Evolutionary conservation across 257 asterid species (phyloP), one percentile per base, ranked within the genome.

Genomic region (Scutellaria minor): DNA sequence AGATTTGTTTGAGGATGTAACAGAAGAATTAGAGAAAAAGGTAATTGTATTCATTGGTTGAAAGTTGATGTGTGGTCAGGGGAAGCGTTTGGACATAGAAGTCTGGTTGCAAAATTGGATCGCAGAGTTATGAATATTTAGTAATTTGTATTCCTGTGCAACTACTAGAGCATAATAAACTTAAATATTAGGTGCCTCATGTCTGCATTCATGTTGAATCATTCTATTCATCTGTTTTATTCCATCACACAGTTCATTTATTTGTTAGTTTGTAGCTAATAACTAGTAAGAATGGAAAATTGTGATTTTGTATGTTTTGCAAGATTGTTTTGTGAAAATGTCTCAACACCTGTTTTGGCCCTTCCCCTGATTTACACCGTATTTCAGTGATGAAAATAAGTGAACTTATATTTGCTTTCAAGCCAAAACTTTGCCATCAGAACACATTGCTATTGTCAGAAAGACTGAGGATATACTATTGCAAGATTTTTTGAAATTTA

Each of bases 1-100:
- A 83, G 98, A 88, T 81, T 87, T 94, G 89, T 94, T 94, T 77
- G 98, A 91, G 83, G 97, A 92, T 72, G 82, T 81, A 44, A 77
- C 67, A 35, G 99, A 94, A 81, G 98, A 90, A 83, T 74, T 94
- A 79, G 98, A 85, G 79, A 86, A 86, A 75, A 90, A 88, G 96
- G 99, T 94, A 79, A 42, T 41, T 72, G 37, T 63, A 65, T 39
- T 54, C 12, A 5, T 59, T 11, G 14, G 47, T 68, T 71, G 71
- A 45, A 15, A 15, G 12, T 35, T 64, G 54, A 50, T 48, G 55
- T 63, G 15, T 40, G 70, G 56, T 44, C 40, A 20, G 63, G 6
- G 13, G 44, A 46, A 62, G 39, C 44, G 45, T 12, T 61, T 13
- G 58, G 61, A 9, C 42, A 24, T 60, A 3, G 44, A 70, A 61